Evolutionary conservation across 2,329 filamentous ascomycete genomes (phyloP).

Genomic region (Colletotrichum scovillei): DNA sequence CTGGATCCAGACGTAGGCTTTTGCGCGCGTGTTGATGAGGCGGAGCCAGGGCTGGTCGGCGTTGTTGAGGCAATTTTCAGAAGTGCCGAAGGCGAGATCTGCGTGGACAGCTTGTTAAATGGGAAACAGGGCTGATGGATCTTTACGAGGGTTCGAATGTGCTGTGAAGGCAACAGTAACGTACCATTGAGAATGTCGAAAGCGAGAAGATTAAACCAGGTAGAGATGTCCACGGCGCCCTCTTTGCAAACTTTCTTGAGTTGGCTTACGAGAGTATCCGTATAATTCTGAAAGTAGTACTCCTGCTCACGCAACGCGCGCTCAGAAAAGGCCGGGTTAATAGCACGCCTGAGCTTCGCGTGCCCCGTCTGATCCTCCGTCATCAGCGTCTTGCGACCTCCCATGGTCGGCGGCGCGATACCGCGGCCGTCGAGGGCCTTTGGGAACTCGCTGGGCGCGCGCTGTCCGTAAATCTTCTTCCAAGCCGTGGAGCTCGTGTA

Average conservation of each 20-base stretch:
- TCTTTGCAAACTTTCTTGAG: constrained; percentile 24
- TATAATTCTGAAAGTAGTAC: constrained; percentile 40
- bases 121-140: too few species aligned
- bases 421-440: constrained; percentile 8
- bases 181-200: background rate
- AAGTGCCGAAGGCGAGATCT: background rate
- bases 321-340: constrained; percentile 44
- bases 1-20: constrained; percentile 1
- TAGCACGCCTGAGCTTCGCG: constrained; percentile 33
- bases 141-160: too few species aligned
- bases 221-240: background rate
- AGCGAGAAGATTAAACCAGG: background rate
- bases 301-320: constrained; percentile 44
- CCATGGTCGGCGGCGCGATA: constrained; percentile 4
- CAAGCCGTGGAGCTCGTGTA: constrained; percentile 48
- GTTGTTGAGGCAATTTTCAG: background rate
- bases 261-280: constrained; percentile 39
- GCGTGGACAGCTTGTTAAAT: background rate
- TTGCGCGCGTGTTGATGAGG: background rate
- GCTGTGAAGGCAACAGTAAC: too few species aligned
- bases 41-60: background rate
- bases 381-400: background rate
- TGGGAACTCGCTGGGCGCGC: background rate
- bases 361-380: constrained; percentile 31
- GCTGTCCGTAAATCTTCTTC: constrained; percentile 52